Percentiles rank a stretch among this genome's conserved stretches.
Evolutionary conservation across 2,329 filamentous ascomycete species (phyloP).

Genomic region (Botrytis elliptica): DNA sequence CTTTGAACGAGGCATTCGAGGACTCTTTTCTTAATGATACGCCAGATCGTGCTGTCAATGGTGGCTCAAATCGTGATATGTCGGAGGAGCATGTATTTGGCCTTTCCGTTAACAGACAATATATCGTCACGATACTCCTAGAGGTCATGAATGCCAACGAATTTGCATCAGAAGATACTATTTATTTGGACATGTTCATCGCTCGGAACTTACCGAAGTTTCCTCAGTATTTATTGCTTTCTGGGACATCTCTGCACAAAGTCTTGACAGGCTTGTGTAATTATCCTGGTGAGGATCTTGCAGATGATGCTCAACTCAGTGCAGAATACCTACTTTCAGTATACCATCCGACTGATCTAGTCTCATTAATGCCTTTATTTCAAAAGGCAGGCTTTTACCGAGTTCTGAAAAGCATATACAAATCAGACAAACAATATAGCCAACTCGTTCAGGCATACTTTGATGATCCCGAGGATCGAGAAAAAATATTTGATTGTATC

Average conservation of each 20-base stretch:
- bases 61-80: conserved; percentile 48
- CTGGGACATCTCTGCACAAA: conserved; percentile 78
- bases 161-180: conserved; percentile 77
- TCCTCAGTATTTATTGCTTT: conserved; percentile 88
- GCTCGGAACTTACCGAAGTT: conserved; percentile 95
- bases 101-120: conserved; percentile 81
- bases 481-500: conserved; percentile 76
- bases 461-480: conserved; percentile 75
- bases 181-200: conserved; percentile 98
- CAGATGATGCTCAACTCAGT: conserved; percentile 94
- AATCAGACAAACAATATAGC: conserved; percentile 73
- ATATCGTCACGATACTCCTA: conserved; percentile 84
- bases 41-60: conserved; percentile 60
- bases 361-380: conserved; percentile 73
- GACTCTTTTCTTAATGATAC: conserved; percentile 88
- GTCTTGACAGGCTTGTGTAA: conserved; percentile 81
- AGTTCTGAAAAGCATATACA: conserved; percentile 87
- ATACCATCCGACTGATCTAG: conserved; percentile 83
- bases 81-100: conserved; percentile 66
- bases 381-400: conserved; percentile 81
- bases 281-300: conserved; percentile 76
- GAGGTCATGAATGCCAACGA: conserved; percentile 81
- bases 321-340: conserved; percentile 91
- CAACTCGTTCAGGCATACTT: conserved; percentile 79
- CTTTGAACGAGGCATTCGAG: conserved; percentile 95